Evolutionary conservation across 169 alveolate species (phyloP).

Genomic region (Babesia bovis): DNA sequence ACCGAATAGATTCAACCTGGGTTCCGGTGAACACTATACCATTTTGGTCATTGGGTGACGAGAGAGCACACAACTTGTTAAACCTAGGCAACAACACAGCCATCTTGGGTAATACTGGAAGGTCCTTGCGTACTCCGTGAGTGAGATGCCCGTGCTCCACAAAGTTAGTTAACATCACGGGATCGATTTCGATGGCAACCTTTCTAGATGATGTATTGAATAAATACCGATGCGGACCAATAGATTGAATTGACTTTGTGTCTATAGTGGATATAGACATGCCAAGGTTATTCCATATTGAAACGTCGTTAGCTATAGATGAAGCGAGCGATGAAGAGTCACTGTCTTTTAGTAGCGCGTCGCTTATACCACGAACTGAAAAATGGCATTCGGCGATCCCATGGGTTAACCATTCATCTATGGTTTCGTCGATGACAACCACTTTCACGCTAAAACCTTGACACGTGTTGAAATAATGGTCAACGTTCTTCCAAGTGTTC

Average conservation of each 20-base stretch:
- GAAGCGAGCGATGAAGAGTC: background rate
- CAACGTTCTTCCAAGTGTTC: constrained; percentile 41
- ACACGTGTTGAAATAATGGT: constrained; percentile 22
- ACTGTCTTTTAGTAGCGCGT: background rate
- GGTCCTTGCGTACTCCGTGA: constrained; percentile 2
- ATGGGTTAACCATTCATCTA: constrained; percentile 1
- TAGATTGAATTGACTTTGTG: background rate
- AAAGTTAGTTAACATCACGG: background rate
- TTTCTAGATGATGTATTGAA: background rate
- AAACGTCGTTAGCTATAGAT: background rate
- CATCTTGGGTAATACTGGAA: constrained; percentile 12
- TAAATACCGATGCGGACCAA: background rate
- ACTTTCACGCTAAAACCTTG: constrained; percentile 17
- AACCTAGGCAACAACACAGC: constrained; percentile 17
- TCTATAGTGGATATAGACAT: background rate
- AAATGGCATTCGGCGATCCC: background rate
- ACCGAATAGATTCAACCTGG: constrained; percentile 85
- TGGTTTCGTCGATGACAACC: background rate
- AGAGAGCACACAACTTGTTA: background rate
- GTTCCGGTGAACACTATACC: constrained; percentile 71
- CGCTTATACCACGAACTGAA: background rate
- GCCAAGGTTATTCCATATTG: background rate
- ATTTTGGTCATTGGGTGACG: background rate
- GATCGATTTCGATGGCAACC: constrained; percentile 7
- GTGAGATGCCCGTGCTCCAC: background rate